Evolutionary conservation across 2,329 filamentous ascomycete species (phyloP).

Genomic region (Diaporthe sp.): DNA sequence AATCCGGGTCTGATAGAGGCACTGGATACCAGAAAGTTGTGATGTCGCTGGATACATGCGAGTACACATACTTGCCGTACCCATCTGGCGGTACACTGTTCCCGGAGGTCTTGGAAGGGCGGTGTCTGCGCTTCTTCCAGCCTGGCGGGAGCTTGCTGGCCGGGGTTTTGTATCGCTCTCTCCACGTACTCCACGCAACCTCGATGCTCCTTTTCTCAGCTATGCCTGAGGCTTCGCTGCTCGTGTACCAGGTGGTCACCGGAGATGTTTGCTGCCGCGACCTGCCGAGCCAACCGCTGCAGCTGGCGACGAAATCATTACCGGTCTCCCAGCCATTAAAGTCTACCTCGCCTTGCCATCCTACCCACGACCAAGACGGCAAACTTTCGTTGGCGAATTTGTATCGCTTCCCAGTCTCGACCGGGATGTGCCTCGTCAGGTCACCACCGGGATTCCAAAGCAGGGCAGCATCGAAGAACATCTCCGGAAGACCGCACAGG

Average conservation of each 20-base stretch:
- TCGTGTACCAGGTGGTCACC: conserved; percentile 21
- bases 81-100: not conserved
- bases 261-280: not conserved
- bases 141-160: not conserved
- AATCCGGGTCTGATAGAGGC: not conserved
- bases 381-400: not conserved
- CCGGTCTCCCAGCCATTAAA: not conserved
- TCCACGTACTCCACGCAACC: not conserved
- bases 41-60: not conserved
- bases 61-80: not conserved
- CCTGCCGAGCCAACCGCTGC: not conserved
- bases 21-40: not conserved
- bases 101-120: not conserved
- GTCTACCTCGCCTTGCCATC: conserved; percentile 21
- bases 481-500: conserved; percentile 43
- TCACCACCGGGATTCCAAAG: conserved; percentile 34
- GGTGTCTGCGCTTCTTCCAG: not conserved
- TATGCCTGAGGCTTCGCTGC: not conserved
- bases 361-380: conserved; percentile 34
- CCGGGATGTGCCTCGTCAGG: not conserved
- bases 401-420: not conserved
- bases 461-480: conserved; percentile 42
- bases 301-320: not conserved
- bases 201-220: conserved; percentile 2
- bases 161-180: not conserved